Evolutionary conservation across 2,329 filamentous ascomycete genomes (phyloP).

Genomic region (Celoporthe dispersa): DNA sequence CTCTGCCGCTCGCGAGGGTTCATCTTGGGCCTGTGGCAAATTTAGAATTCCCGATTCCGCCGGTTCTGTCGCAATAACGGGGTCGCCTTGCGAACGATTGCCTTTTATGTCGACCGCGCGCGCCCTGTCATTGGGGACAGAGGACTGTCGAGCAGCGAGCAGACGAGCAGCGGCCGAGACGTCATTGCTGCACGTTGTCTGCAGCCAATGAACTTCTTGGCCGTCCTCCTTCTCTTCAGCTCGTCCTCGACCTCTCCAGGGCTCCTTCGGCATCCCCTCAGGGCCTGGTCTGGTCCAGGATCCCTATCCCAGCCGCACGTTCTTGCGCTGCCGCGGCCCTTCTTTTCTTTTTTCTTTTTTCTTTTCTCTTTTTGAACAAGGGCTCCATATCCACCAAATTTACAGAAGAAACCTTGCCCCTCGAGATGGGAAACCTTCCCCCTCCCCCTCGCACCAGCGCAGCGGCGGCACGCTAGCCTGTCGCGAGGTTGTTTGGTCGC

Average conservation of each 20-base stretch:
- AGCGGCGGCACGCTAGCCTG: not conserved
- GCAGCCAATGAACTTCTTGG: constrained; percentile 10
- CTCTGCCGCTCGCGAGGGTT: not conserved
- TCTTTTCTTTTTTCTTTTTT: no score
- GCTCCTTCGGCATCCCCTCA: not conserved
- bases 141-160: not conserved
- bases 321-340: no score
- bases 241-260: not conserved
- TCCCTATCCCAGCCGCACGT: no score
- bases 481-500: not conserved
- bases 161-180: not conserved
- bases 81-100: not conserved
- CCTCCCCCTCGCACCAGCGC: no score
- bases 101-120: constrained; percentile 1
- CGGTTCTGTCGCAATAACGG: not conserved
- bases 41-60: constrained; percentile 11
- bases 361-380: no score
- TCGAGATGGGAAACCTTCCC: no score
- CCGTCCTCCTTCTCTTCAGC: not conserved
- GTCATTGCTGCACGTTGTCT: not conserved
- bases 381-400: no score
- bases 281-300: no score
- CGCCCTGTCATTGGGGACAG: not conserved
- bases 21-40: constrained; percentile 5
- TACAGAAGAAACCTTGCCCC: no score